Percentiles rank a stretch among this genome's conserved stretches.
phyloP scores from a whole-genome alignment of 2,329 filamentous ascomycete genomes.

The Zymoseptoria passerinii region DNA sequence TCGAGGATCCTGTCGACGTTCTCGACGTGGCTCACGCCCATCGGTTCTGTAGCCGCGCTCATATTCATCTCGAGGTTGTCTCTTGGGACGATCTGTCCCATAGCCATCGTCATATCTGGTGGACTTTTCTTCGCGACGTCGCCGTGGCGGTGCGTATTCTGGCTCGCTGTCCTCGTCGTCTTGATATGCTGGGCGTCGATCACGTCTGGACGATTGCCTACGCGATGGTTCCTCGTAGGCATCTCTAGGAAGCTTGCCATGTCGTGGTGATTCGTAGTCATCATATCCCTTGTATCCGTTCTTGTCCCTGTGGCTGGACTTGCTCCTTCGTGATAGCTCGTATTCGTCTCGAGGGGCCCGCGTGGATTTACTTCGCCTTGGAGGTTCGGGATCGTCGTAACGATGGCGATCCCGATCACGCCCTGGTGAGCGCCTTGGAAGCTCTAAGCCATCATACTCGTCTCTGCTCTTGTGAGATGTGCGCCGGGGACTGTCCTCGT shows the following conservation, averaged over 20 bases:
- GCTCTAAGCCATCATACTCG: conserved; percentile 4
- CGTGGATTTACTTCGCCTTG: conserved; percentile 8
- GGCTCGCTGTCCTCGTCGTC: conserved; percentile 13
- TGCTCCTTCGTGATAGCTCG: conserved; percentile 11
- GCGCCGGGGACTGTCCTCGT: neutral
- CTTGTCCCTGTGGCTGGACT: neutral
- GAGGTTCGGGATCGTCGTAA: conserved; percentile 7
- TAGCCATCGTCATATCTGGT: conserved; percentile 24
- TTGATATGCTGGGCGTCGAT: conserved; percentile 5
- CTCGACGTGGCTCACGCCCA: conserved; percentile 17
- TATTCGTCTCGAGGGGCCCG: conserved; percentile 3
- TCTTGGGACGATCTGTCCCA: conserved; percentile 21
- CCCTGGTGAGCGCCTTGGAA: conserved; percentile 5
- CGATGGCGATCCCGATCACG: conserved; percentile 7
- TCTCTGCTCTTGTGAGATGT: conserved; percentile 2
- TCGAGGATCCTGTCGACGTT: conserved; percentile 12
- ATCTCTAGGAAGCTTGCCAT: conserved; percentile 11
- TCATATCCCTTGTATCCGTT: neutral
- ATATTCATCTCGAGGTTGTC: conserved; percentile 18
- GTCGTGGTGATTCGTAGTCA: conserved; percentile 9
- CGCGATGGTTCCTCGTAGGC: conserved; percentile 14
- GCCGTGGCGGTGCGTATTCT: conserved; percentile 13
- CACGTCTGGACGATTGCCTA: conserved; percentile 3
- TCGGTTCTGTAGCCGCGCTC: conserved; percentile 26
- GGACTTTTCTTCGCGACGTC: conserved; percentile 12